These are phyloP conservation scores for Epipyxis sp. DNA, from an alignment of 108 stramenopile genomes.

Conservation along the genomic window DNA sequence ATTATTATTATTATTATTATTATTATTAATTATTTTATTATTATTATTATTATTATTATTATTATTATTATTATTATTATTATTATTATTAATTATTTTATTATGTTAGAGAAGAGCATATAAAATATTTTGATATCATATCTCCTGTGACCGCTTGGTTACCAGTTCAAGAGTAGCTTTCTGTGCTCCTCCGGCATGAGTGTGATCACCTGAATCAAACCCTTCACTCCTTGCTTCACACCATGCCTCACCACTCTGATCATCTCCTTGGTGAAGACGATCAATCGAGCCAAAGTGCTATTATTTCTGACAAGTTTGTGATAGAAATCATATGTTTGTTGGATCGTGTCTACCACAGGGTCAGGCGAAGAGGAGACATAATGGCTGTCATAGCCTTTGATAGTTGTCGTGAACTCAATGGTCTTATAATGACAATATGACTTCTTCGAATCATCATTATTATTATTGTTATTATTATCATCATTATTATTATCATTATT, in stretches of 20 bases:
- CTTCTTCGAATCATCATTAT: neutral
- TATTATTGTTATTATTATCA: neutral
- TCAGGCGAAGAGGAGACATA: too few species aligned
- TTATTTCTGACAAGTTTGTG: neutral
- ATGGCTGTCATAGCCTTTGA: neutral
- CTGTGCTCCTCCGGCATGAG: neutral
- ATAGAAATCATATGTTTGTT: neutral
- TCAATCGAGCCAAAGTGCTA: neutral
- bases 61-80: too few species aligned
- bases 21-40: too few species aligned
- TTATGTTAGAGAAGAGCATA: too few species aligned
- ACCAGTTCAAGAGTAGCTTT: neutral
- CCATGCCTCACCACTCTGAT: neutral
- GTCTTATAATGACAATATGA: neutral
- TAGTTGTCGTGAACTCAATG: neutral
- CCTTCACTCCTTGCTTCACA: neutral
- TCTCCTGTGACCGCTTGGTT: too few species aligned
- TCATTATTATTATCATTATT: neutral
- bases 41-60: too few species aligned
- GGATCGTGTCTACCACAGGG: too few species aligned
- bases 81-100: too few species aligned
- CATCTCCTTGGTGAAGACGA: neutral
- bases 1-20: too few species aligned
- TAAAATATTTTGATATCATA: too few species aligned
- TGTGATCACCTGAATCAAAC: neutral